Conservation (phyloP, 192 early-diverging fungal genomes). For the Backusella luteola region DNA sequence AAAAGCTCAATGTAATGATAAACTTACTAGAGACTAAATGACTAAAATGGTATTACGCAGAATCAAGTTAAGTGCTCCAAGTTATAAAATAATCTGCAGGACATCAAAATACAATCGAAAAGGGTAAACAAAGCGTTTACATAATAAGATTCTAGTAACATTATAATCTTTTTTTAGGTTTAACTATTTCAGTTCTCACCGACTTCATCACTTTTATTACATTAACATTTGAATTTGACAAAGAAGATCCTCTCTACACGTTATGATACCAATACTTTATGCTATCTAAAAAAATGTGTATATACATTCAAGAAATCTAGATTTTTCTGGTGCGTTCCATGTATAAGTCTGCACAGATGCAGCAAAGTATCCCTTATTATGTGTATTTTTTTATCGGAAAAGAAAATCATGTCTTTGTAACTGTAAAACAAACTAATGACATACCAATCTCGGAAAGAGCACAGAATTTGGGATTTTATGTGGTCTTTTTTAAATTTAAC, state of each 20-base stretch:
- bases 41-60: background rate
- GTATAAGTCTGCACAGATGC: background rate
- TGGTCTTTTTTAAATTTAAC: background rate
- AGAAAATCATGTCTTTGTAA: background rate
- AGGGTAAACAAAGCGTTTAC: background rate
- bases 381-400: background rate
- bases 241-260: background rate
- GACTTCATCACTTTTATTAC: background rate
- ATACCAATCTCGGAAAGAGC: background rate
- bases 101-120: background rate
- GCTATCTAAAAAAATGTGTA: background rate
- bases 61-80: background rate
- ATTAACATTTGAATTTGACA: background rate
- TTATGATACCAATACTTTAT: background rate
- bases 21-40: background rate
- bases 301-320: background rate
- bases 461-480: background rate
- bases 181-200: background rate
- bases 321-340: background rate
- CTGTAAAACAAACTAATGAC: background rate
- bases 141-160: background rate
- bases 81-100: slow-evolving; percentile 5
- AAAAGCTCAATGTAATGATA: background rate
- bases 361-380: background rate
- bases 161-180: background rate